Base-by-base conservation (phyloP, 73 alveolate genomes). In the Paramecium sexaurelia region DNA sequence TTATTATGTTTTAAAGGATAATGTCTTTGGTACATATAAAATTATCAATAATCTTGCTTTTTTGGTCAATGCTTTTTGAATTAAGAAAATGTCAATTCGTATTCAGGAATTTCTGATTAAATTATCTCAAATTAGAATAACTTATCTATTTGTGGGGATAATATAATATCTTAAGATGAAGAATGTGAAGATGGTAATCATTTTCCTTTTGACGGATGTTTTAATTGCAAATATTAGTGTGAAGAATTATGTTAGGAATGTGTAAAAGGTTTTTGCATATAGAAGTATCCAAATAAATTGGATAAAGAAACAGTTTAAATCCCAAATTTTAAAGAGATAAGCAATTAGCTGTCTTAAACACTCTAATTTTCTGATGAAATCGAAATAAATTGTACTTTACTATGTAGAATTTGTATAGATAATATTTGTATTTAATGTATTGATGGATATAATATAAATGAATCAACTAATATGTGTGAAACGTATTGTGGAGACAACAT, bases 191-290 rank as follows among this genome's bases (percentile, higher is more conserved):
- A 66, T 27, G 24, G 24, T 10, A 66, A 66, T 66, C 8, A 29
- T 32, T 10, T 66, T 15, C 83, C 83, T 29, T 66, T 66, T 32
- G 83, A 66, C 24, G 83, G 83, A 66, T 66, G 83, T 19, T 32
- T 29, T 66, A 29, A 29, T 29, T 66, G 83, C 43, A 24, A 6
- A 32, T 66, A 24, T 66, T 66, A 66, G 17, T 66, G 83, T 10
- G 37, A 66, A 22, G 22, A 66, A 66, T 29, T 1, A 6, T 66
- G 83, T 32, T 66, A 11, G 24, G 10, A 3, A 66, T 66, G 83
- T 8, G 9, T 32, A 1, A 66, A 66, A 22, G 83, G 83, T 19
- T 9, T 5, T 11, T 66, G 83, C 32, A n/a, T 17, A 17, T 51
- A 51, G 29, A 51, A 51, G 22, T 26, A n/a, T 51, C 15, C 32